Base-by-base conservation (phyloP, 2,329 filamentous ascomycete species). In the Erysiphe neolycopersici region DNA sequence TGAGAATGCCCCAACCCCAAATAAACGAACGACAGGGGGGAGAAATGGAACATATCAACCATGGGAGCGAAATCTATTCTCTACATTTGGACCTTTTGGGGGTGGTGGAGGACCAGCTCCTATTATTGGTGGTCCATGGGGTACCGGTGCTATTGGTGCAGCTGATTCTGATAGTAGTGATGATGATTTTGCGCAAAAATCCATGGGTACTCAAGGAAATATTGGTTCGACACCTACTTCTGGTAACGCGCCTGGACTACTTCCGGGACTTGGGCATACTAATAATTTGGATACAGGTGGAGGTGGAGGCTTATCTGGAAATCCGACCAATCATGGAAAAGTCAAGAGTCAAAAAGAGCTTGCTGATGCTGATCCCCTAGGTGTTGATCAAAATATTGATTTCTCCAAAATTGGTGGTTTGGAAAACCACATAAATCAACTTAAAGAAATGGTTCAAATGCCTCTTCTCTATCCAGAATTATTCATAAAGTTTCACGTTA, bases 401-500 rank as follows among this genome's bases (percentile, higher is more conserved):
- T 94, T 98, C 58, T 87, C 81, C 58, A 82, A 85, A 50, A 85
- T 98, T 45, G 89, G 89, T 55, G 89, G 89, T 36, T 63, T 98
- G 38, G 76, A 92, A 57, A 78, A 82, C 32, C 87, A 95, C 56
- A 94, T 98, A 56, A 84, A 94, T 56, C 83, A 94, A 59, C 67
- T 98, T 48, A 95, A 98, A 60, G 89, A 98, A 62, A 98, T 98
- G 89, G 87, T 98, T 16, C 80, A 87, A 50, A 68, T 98, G 47
- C 89, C 89, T 2, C 64, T 98, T 17, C 69, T 95, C 5, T 98
- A 98, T 55, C 89, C 89, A 0, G 89, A 98, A 59, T 74, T 95
- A 37, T 98, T 95, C 59, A 68, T 77, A 49, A 76, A 76, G 48
- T 92, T 95, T 59, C 78, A 92, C 51, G 83, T 95, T 47, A 93